Conservation (phyloP, 495 filamentous ascomycete genomes). For the Neurospora tetraspora region DNA sequence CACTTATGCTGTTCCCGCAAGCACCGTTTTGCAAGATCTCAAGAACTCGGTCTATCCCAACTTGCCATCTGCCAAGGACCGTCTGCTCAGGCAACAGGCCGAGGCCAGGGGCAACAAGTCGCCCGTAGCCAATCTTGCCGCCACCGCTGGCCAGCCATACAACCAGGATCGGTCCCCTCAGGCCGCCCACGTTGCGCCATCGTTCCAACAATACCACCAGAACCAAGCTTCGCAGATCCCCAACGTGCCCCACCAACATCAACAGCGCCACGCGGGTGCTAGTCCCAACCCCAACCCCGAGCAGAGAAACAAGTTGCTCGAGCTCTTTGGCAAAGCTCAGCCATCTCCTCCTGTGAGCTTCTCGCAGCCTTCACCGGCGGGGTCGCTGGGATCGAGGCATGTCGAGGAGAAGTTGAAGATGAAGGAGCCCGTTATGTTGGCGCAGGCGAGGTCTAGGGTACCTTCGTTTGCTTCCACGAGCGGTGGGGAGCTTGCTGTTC, state of each 20-base stretch:
- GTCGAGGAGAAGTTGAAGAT: constrained; percentile 36
- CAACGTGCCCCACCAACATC: constrained; percentile 8
- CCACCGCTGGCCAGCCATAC: constrained; percentile 14
- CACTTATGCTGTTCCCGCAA: constrained; percentile 4
- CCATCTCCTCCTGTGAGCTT: neutral
- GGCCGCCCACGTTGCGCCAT: constrained; percentile 1
- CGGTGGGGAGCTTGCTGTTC: constrained; percentile 3
- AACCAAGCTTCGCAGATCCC: neutral
- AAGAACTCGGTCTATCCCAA: constrained; percentile 5
- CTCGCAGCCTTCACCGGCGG: constrained; percentile 19
- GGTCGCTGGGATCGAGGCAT: constrained; percentile 24
- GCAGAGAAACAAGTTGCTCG: constrained; percentile 59
- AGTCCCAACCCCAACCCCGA: constrained; percentile 35
- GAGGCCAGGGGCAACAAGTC: constrained; percentile 12
- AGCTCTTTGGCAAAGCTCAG: constrained; percentile 55
- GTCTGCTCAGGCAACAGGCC: constrained; percentile 7
- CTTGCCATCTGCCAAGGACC: constrained; percentile 14
- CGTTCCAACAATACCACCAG: constrained; percentile 12
- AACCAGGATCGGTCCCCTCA: constrained; percentile 6
- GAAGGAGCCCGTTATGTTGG: constrained; percentile 23
- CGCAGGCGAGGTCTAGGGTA: constrained; percentile 25
- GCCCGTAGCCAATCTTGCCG: constrained; percentile 6
- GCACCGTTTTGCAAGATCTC: constrained; percentile 3
- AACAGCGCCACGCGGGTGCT: constrained; percentile 7
- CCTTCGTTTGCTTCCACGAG: constrained; percentile 28